Base-by-base conservation (phyloP, 495 filamentous ascomycete species). In the Penicillium dipodomyicola region DNA sequence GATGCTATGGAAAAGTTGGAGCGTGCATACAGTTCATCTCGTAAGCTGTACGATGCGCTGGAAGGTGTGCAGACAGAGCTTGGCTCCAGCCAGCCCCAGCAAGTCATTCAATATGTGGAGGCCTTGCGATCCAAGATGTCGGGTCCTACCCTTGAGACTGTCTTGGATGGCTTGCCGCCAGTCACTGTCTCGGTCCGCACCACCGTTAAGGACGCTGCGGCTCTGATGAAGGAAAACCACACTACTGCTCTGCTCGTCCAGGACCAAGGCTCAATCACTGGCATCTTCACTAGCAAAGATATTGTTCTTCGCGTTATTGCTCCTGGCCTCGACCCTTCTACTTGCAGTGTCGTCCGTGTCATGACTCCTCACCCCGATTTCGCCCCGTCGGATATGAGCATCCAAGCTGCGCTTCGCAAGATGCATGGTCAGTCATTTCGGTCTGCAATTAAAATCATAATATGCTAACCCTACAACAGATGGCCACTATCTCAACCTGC, bases 1-100 rank as follows among this genome's bases (percentile, higher is more conserved):
- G 94, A 98, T 77, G 94, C 94, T 41, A 98, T 98, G 94, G 94
- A 98, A 78, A 98, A 98, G 75, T 72, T 98, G 56, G 94, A 98
- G 73, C 86, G 94, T 46, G 95, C 94, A 19, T 98, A 98, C 72
- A 89, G 89, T 67, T 97, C 95, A 39, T 97, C 95, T 15, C 82
- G 93, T 44, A 94, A 96, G 69, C 81, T 98, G 12, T 97, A 98
- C 69, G 94, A 97, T 78, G 94, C 94, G 33, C 78, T 98, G 59
- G 95, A 98, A 71, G 94, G 94, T 69, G 94, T 98, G n/a, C 94
- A 98, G 77, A 96, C 93, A 2, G 94, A 98, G 68, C 80, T 98
- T 27, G 94, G 94, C 30, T 90, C 94, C 43, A 96, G 87, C 65
- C 94, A 98, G 71, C 94, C 94, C 14, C 92, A 96, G 72, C 95